These are phyloP conservation scores for Gnomoniopsis sp. DNA, from an alignment of 2,329 filamentous ascomycete genomes.

Conservation along the genomic window DNA sequence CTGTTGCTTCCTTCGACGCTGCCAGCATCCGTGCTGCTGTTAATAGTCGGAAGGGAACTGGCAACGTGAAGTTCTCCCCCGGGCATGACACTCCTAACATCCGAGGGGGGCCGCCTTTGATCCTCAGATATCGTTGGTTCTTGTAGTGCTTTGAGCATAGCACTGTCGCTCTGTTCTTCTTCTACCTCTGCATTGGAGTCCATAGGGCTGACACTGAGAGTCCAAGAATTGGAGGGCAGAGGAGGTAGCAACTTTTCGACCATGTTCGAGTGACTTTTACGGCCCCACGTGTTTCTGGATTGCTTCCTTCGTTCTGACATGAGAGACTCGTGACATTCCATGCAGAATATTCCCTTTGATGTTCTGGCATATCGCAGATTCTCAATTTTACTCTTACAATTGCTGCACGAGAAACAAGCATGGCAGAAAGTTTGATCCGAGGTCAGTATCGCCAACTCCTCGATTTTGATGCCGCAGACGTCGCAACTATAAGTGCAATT, in stretches of 20 bases:
- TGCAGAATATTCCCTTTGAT: constrained; percentile 98
- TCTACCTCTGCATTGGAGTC: too few relatives aligned
- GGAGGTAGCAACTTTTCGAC: constrained; percentile 92
- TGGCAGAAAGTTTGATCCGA: constrained; percentile 98
- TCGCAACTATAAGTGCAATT: constrained; percentile 99
- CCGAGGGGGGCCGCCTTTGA: too few relatives aligned
- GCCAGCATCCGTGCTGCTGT: too few relatives aligned
- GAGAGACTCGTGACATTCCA: constrained; percentile 95
- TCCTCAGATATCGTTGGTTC: too few relatives aligned
- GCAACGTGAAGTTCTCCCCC: too few relatives aligned
- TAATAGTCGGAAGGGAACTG: too few relatives aligned
- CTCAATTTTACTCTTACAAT: constrained; percentile 98
- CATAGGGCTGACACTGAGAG: too few relatives aligned
- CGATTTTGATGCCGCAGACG: constrained; percentile 95
- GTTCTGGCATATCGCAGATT: constrained; percentile 96
- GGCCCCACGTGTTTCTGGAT: constrained; percentile 66
- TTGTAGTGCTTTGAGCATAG: too few relatives aligned
- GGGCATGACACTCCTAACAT: too few relatives aligned
- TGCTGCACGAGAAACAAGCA: constrained; percentile 93
- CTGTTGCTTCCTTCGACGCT: too few relatives aligned
- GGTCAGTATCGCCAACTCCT: constrained; percentile 94
- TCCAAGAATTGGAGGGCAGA: constrained; percentile 76
- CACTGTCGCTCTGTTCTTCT: too few relatives aligned
- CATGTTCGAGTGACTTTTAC: constrained; percentile 65
- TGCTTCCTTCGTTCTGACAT: constrained; percentile 92